A percentile compares a stretch with the other conserved stretches of the same genome.
phyloP scores from a whole-genome alignment of 2,329 filamentous ascomycete genomes.

The Epichloe amarillans region DNA sequence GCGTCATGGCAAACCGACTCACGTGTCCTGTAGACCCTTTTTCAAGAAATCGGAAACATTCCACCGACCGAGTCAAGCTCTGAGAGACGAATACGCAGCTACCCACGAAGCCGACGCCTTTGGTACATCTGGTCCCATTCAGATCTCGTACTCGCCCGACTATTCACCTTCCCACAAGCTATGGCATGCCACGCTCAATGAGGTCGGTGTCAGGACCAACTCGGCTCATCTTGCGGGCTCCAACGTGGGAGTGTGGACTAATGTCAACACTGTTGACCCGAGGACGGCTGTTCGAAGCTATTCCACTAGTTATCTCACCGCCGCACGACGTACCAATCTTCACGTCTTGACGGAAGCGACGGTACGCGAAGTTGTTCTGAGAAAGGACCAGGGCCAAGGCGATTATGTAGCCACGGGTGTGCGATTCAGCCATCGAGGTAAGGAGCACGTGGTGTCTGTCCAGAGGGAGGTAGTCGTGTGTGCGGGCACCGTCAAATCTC shows the following conservation, averaged over 20 bases:
- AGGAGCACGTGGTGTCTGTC: constrained; percentile 22
- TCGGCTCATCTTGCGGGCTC: constrained; percentile 35
- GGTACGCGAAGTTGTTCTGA: constrained; percentile 15
- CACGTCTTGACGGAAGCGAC: constrained; percentile 19
- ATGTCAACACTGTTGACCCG: constrained; percentile 34
- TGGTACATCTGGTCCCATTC: constrained; percentile 32
- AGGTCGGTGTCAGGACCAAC: constrained; percentile 26
- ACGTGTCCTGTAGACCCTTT: constrained; percentile 25
- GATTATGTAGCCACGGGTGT: constrained; percentile 18
- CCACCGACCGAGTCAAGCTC: constrained; percentile 22
- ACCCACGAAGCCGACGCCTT: constrained; percentile 26
- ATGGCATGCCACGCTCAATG: constrained; percentile 34
- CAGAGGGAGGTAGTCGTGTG: constrained; percentile 43
- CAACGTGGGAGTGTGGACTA: constrained; percentile 35
- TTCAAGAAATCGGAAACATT: constrained; percentile 38
- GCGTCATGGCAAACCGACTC: background rate
- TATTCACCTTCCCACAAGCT: constrained; percentile 27
- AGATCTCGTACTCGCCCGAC: constrained; percentile 30
- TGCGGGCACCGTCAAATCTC: constrained; percentile 43
- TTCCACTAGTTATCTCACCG: constrained; percentile 29
- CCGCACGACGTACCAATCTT: constrained; percentile 27
- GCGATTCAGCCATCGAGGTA: constrained; percentile 24
- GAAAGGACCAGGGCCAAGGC: constrained; percentile 8
- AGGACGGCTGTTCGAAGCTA: constrained; percentile 34
- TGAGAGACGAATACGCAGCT: constrained; percentile 22